Conservation (phyloP, 805 yeast species). For the Zygosaccharomyces gambellarensis region DNA sequence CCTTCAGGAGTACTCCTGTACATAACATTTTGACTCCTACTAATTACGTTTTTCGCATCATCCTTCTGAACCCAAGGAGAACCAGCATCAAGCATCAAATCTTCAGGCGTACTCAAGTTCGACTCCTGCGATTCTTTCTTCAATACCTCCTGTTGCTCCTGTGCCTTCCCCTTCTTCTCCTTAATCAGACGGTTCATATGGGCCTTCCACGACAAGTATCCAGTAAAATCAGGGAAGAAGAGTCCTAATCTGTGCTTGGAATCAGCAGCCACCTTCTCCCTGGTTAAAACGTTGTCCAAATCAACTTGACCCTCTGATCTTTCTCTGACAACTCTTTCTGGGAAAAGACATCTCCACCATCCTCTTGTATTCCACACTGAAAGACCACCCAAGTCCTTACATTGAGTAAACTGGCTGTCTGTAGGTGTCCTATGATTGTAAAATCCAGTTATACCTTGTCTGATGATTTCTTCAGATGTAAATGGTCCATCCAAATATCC, state of each 20-base stretch:
- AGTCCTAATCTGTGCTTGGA: constrained; percentile 46
- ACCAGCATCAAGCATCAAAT: constrained; percentile 21
- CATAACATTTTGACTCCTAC: constrained; percentile 37
- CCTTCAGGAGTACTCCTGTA: constrained; percentile 41
- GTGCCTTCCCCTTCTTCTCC: constrained; percentile 30
- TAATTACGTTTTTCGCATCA: constrained; percentile 31
- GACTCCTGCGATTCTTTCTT: neutral
- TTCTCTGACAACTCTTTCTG: constrained; percentile 42
- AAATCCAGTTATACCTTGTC: constrained; percentile 37
- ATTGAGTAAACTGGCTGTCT: constrained; percentile 52
- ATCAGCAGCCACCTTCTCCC: constrained; percentile 53
- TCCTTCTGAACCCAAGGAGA: neutral
- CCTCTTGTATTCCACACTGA: constrained; percentile 83
- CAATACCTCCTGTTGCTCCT: neutral
- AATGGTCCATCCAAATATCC: constrained; percentile 17
- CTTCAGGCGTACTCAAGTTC: constrained; percentile 26
- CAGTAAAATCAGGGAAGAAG: constrained; percentile 62
- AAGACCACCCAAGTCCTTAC: constrained; percentile 60
- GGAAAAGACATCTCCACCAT: constrained; percentile 87
- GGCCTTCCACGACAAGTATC: constrained; percentile 63
- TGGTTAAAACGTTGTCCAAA: constrained; percentile 40
- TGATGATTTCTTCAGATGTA: constrained; percentile 15
- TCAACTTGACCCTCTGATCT: constrained; percentile 26
- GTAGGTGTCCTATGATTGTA: constrained; percentile 58
- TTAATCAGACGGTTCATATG: constrained; percentile 46